Base-by-base conservation (phyloP, 164 flowering plant species). In the Piper longum region DNA sequence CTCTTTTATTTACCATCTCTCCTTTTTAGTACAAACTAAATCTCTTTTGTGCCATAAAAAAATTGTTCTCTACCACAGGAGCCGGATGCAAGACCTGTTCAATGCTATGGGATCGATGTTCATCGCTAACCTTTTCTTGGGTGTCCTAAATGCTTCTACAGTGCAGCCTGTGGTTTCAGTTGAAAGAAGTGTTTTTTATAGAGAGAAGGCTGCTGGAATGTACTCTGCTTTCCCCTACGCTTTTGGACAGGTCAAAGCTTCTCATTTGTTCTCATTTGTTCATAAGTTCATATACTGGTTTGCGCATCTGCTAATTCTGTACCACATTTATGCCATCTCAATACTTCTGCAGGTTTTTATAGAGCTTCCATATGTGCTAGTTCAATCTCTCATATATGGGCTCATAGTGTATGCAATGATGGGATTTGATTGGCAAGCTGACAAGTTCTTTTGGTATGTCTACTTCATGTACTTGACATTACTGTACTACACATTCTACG, bases 171-270 rank as follows among this genome's bases (percentile, higher is more conserved):
- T 78, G 17, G 78, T 78, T 18, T 68, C 71, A 1, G 54, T 75
- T 7, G 81, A 75, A 56, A 41, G 81, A 26, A 69, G 72, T 39
- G 81, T 78, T 5, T 73, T 78, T 44, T 78, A 78, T 59, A 63
- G 81, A 62, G 81, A 78, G 56, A 75, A 26, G 68, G 77, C 78
- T 8, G 81, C 78, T 43, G 81, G 81, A 56, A 77, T 77, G 80
- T 77, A 74, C 66, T 77, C 76, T 1, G 70, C 80, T 26, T 12
- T 70, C 74, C 68, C 80, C 2, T 77, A 72, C 66, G 80, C 78
- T 59, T 67, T 74, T 64, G 74, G 67, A 51, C 80, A 77, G 67
- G 80, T 77, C 61, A 9, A 17, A 9, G 4, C 7, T 17, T 26
- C 36, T 17, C 7, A 26, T 26, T n/a, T 6, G 5, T 12, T 57